Base-by-base conservation (phyloP, 2,329 filamentous ascomycete species). In the Ophiostoma pallidulum region DNA sequence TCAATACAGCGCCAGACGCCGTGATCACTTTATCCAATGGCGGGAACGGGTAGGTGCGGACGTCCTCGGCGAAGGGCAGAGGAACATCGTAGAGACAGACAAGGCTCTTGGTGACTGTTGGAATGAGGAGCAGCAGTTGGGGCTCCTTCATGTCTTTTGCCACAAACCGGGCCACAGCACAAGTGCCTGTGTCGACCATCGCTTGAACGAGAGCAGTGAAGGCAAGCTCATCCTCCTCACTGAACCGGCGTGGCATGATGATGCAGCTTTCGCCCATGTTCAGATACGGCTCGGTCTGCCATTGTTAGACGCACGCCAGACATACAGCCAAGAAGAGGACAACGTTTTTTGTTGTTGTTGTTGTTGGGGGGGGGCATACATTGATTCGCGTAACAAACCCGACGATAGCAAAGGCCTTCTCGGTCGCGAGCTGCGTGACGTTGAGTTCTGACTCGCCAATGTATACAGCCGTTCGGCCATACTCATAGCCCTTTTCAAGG, bases 401-500 rank as follows among this genome's bases (percentile, higher is more conserved):
- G 44, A 98, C 70, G 36, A 98, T 83, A 4, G 88, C 82, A 49
- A 97, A 80, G 8, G 76, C 74, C 50, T 84, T 82, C 9, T 69
- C 65, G 0, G 88, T 92, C 58, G 94, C 83, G 29, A 96, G 73
- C 54, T 85, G 89, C n/a, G 88, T 94, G 49, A 96, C 80, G 56
- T 90, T 88, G 62, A 84, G 77, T 58, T 98, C 91, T 0, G 84
- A 84, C 56, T 90, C 82, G 54, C 80, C 86, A 56, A 98, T 95
- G 55, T 85, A 82, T 1, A 98, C 91, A 3, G 86, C 88, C 0
- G 91, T 96, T 48, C 89, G 78, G 39, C 92, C 92, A 61, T 98
- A 98, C 59, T 88, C 82, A 59, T 91, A 98, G 0, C 92, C 92
- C 62, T 89, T 94, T n/a, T 87, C 87, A 32, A 98, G 73, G 14